A percentile compares a stretch with the other conserved stretches of the same genome.
These are phyloP conservation scores for Ampelocalamus luodianensis DNA, from an alignment of 176 grass and related monocot species.

Conservation along the genomic window DNA sequence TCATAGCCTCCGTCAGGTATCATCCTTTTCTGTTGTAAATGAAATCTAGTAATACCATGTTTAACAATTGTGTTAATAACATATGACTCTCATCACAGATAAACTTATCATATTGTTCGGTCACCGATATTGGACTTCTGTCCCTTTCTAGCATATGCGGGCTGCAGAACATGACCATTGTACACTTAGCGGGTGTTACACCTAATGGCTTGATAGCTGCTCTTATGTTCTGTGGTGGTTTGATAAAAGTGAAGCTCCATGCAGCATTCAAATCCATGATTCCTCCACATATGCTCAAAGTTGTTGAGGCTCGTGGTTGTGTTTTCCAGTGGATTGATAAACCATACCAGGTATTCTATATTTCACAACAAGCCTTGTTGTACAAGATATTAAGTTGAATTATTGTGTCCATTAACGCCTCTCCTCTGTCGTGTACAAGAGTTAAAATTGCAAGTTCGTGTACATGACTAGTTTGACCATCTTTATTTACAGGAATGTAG, in stretches of 20 bases:
- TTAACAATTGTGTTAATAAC: constrained; percentile 14
- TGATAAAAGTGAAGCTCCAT: constrained; percentile 81
- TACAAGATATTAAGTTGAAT: neutral
- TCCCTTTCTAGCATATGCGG: constrained; percentile 79
- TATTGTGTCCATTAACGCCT: neutral
- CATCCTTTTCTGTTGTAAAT: neutral
- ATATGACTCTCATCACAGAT: constrained; percentile 53
- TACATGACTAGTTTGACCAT: neutral
- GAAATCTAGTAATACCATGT: neutral
- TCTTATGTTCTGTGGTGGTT: constrained; percentile 68
- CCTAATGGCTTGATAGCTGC: constrained; percentile 68
- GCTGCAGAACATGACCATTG: constrained; percentile 74
- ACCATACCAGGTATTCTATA: constrained; percentile 68
- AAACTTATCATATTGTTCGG: constrained; percentile 85
- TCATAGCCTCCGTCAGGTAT: constrained; percentile 68
- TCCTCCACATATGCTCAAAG: constrained; percentile 59
- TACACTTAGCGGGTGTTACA: constrained; percentile 70
- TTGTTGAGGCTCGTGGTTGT: constrained; percentile 61
- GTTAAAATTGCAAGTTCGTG: neutral
- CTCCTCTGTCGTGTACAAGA: neutral
- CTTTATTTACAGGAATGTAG: neutral
- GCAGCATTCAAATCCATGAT: constrained; percentile 71
- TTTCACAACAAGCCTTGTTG: neutral
- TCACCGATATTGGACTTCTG: constrained; percentile 80
- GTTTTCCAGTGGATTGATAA: constrained; percentile 79